These are phyloP conservation scores for Aspergillus heteromorphus DNA, from an alignment of 495 filamentous ascomycete genomes.

Conservation along the genomic window DNA sequence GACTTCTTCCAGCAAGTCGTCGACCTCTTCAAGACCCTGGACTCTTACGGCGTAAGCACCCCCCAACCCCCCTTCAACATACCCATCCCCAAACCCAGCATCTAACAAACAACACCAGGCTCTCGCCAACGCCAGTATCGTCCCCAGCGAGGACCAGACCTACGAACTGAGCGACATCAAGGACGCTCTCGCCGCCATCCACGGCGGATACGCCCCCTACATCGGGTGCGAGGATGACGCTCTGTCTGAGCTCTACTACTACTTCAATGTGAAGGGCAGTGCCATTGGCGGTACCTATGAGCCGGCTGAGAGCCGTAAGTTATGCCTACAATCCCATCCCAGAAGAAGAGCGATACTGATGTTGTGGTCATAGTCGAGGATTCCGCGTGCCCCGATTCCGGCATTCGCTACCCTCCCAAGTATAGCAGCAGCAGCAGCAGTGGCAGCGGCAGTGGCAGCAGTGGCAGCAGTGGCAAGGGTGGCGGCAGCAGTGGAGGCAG, in stretches of 20 bases:
- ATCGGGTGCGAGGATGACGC: slow-evolving; percentile 54
- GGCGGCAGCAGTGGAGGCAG: neutral
- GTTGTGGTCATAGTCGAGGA: slow-evolving; percentile 35
- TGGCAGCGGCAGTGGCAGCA: neutral
- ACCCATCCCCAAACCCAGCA: neutral
- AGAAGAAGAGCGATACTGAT: neutral
- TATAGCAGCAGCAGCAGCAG: neutral
- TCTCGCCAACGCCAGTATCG: slow-evolving; percentile 58
- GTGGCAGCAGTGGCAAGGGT: neutral
- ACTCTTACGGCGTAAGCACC: slow-evolving; percentile 40
- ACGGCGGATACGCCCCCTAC: slow-evolving; percentile 53
- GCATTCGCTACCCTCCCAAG: slow-evolving; percentile 52
- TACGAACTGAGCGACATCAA: slow-evolving; percentile 60
- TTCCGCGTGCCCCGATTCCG: slow-evolving; percentile 49
- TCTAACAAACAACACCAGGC: slow-evolving; percentile 36
- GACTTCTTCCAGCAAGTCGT: slow-evolving; percentile 54
- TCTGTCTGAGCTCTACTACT: slow-evolving; percentile 71
- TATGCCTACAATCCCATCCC: neutral
- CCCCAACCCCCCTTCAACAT: neutral
- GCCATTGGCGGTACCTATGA: slow-evolving; percentile 65
- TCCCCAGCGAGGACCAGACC: slow-evolving; percentile 51
- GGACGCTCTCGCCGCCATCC: slow-evolving; percentile 50
- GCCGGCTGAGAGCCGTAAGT: slow-evolving; percentile 46
- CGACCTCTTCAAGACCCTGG: slow-evolving; percentile 54
- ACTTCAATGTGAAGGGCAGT: slow-evolving; percentile 69